Evolutionary conservation across 306 rosid genomes (phyloP), one percentile per base, ranked within the genome.

Genomic region (Lotus japonicus): DNA sequence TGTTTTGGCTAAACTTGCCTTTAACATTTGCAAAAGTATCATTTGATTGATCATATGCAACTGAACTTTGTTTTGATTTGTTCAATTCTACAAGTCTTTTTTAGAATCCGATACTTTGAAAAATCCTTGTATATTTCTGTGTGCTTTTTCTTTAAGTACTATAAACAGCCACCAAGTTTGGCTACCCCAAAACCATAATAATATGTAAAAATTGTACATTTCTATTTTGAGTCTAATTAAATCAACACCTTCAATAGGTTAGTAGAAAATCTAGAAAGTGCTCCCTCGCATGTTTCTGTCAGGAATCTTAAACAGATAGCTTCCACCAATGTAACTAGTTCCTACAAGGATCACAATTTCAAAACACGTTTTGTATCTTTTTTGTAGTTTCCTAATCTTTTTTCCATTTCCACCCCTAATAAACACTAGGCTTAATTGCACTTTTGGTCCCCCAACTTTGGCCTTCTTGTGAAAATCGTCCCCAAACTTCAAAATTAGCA

Each of bases 31-130:
- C n/a, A n/a, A n/a, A n/a, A 26, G 4, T 26, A 26, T 26, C 31
- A 26, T 26, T 26, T 26, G 31, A 26, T 26, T 26, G 31, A 26
- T 26, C 31, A 26, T 26, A 26, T 26, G 31, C n/a, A n/a, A 4
- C 31, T 4, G 4, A 26, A n/a, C n/a, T n/a, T 21, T 21, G 26
- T 21, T 21, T 21, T 21, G 26, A 21, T 19, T 44, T 67, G 59
- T 26, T 26, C 11, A 31, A 64, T 23, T 69, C 5, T 35, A 18
- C 23, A 63, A 74, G 44, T 56, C 21, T 3, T 21, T 62, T 33
- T 14, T 5, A 5, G 75, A 72, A 78, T 86, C 84, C 1, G 74
- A 81, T 66, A 14, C 81, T 19, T 46, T 33, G 33, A 59, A 72
- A 28, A 38, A 6, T 33, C 9, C 10, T 7, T 48, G 2, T 9